phyloP scores from a whole-genome alignment of 768 basidiomycete species.

The Termitomyces bulborhizus region DNA sequence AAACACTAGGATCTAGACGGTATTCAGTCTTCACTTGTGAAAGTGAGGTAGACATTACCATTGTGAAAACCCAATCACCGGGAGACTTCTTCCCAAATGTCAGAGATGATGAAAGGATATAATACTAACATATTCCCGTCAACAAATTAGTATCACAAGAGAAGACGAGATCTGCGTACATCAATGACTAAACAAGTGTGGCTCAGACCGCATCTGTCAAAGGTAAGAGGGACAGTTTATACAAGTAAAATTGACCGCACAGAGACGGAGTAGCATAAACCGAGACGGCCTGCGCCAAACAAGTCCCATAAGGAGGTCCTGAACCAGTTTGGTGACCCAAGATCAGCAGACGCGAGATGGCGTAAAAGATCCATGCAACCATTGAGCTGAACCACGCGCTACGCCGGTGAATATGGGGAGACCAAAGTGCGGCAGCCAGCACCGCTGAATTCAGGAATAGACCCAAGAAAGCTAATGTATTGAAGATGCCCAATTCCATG shows the following conservation, averaged over 20 bases:
- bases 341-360: neutral
- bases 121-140: too few species aligned
- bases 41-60: neutral
- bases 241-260: neutral
- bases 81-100: neutral
- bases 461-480: neutral
- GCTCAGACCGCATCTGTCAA: neutral
- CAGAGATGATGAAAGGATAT: too few species aligned
- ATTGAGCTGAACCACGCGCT: neutral
- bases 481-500: neutral
- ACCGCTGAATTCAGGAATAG: neutral
- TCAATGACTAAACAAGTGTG: neutral
- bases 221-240: neutral
- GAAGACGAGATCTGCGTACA: neutral
- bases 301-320: neutral
- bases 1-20: neutral
- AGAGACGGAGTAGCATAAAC: neutral
- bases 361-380: neutral
- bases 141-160: neutral
- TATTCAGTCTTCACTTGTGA: neutral
- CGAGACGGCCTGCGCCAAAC: neutral
- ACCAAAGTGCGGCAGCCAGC: neutral
- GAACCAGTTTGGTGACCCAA: neutral
- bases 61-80: neutral
- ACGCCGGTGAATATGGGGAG: neutral